Conservation (phyloP, 164 flowering plant genomes). For the Macadamia integrifolia region DNA sequence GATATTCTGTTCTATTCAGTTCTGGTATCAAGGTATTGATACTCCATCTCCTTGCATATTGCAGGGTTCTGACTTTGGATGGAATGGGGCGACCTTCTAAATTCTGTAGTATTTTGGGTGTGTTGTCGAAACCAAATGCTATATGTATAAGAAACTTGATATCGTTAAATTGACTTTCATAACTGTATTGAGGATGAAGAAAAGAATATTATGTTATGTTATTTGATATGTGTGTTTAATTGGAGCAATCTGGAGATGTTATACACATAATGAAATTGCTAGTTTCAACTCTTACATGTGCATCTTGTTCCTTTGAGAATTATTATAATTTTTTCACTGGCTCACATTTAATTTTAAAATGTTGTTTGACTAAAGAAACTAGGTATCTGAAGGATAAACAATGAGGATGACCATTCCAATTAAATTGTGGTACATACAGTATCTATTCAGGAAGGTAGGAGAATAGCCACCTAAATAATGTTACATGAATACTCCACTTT, state of each 20-base stretch:
- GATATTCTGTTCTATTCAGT: background rate
- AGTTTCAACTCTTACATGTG: background rate
- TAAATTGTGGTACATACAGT: no score
- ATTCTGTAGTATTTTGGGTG: background rate
- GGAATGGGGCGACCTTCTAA: constrained; percentile 90
- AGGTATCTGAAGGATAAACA: background rate
- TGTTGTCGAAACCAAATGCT: constrained; percentile 1
- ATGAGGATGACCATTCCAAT: background rate
- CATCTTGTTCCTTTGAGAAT: background rate
- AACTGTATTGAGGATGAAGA: background rate
- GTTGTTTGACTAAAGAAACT: background rate
- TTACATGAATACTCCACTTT: no score
- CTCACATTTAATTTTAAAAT: background rate
- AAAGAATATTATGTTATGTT: background rate
- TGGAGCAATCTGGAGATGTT: background rate
- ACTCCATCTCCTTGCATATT: constrained; percentile 4
- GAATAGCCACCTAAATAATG: no score
- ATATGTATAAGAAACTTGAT: constrained; percentile 5
- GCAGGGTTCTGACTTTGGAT: constrained; percentile 87
- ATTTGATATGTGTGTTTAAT: background rate
- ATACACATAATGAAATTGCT: background rate
- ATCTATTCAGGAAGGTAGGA: no score
- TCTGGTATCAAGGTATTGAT: constrained; percentile 4
- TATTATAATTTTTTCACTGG: background rate
- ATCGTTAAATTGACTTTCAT: background rate